Evolutionary conservation across 108 stramenopile species (phyloP).

Genomic region (Cyclotella choctawhatcheeana): DNA sequence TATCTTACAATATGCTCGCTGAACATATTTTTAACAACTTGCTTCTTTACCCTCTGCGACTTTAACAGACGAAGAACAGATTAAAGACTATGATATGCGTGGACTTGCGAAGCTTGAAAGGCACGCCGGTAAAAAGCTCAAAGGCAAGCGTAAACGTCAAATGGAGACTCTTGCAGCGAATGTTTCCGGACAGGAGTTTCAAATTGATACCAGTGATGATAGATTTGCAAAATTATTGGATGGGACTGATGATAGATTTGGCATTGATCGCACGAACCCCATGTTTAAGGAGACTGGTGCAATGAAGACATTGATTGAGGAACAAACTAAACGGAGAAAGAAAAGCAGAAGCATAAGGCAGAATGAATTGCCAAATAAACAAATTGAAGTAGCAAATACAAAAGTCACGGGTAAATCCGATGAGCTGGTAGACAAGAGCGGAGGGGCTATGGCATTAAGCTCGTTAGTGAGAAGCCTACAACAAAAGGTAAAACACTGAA

Average conservation of each 20-base stretch:
- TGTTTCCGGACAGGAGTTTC: slow-evolving; percentile 83
- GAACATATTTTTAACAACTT: no score
- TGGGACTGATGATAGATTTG: slow-evolving; percentile 88
- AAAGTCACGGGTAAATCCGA: not conserved
- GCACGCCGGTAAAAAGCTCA: slow-evolving; percentile 80
- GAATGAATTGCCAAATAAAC: not conserved
- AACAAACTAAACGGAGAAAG: slow-evolving; percentile 82
- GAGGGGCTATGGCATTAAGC: slow-evolving; percentile 57
- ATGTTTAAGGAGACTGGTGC: slow-evolving; percentile 90
- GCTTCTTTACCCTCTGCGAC: no score
- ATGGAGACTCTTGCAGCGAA: slow-evolving; percentile 68
- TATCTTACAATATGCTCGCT: no score
- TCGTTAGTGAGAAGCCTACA: slow-evolving; percentile 73
- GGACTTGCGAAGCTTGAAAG: slow-evolving; percentile 81
- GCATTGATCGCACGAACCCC: slow-evolving; percentile 91
- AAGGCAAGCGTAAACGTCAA: slow-evolving; percentile 81
- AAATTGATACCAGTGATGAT: slow-evolving; percentile 81
- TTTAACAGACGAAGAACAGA: slow-evolving; percentile 65
- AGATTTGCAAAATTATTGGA: slow-evolving; percentile 91
- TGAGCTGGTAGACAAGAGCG: slow-evolving; percentile 19
- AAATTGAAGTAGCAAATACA: not conserved
- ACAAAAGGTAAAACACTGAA: slow-evolving; percentile 31
- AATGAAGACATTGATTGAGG: slow-evolving; percentile 85
- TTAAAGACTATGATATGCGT: slow-evolving; percentile 83
- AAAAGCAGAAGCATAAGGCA: slow-evolving; percentile 59